Percentiles rank a stretch among this genome's conserved stretches.
Evolutionary conservation across 208 protist genomes (phyloP).

Genomic region (Crithidia mellificae): DNA sequence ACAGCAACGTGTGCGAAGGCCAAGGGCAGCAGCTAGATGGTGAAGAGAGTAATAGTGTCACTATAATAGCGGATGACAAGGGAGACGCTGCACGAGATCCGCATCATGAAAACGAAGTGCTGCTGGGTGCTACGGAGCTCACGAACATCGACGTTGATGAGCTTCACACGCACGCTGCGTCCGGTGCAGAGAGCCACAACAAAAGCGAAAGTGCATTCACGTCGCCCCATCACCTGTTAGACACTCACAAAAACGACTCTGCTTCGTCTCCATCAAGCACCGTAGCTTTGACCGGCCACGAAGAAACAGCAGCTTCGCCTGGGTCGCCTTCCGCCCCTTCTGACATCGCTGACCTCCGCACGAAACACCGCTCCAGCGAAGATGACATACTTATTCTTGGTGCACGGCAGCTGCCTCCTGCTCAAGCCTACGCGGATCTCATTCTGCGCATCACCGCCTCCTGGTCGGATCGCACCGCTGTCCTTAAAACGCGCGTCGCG

Average conservation of each 20-base stretch:
- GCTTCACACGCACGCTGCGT: background rate
- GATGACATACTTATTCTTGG: slow-evolving; percentile 50
- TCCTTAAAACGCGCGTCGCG: slow-evolving; percentile 38
- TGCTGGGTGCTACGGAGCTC: background rate
- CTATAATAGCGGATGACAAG: background rate
- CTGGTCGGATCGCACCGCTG: slow-evolving; percentile 40
- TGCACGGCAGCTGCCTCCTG: slow-evolving; percentile 40
- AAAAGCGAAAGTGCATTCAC: background rate
- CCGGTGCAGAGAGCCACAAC: background rate
- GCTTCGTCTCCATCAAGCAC: background rate
- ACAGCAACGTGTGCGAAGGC: background rate
- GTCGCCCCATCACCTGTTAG: background rate
- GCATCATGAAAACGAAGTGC: no score
- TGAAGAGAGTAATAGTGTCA: slow-evolving; percentile 16
- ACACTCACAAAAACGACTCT: background rate
- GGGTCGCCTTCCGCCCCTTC: background rate
- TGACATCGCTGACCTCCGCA: background rate
- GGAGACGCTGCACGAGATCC: no score
- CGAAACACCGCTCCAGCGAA: slow-evolving; percentile 5
- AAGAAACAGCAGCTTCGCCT: background rate
- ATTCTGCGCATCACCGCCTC: slow-evolving; percentile 38
- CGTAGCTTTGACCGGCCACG: background rate
- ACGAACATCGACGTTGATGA: background rate
- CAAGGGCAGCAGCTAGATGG: background rate
- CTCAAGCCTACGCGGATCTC: slow-evolving; percentile 52